phyloP scores from a whole-genome alignment of 305 asterid species.

The Fraxinus latifolia region DNA sequence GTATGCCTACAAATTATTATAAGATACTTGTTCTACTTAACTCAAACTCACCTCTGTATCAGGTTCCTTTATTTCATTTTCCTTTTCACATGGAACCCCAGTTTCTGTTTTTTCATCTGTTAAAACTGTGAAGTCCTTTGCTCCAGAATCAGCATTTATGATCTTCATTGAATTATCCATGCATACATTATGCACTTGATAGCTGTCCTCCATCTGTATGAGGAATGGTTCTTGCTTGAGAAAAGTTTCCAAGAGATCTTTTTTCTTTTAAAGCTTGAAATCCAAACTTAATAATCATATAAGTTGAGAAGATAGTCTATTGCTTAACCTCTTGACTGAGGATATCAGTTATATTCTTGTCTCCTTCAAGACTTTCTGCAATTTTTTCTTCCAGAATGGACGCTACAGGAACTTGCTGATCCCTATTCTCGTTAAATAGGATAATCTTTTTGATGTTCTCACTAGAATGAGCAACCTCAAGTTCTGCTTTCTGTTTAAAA shows the following conservation, averaged over 20 bases:
- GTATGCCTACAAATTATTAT: neutral
- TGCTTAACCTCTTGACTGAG: conserved; percentile 17
- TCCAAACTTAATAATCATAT: neutral
- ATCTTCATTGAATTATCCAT: neutral
- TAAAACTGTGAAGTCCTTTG: neutral
- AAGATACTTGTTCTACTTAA: neutral
- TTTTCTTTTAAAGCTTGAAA: neutral
- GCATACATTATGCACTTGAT: neutral
- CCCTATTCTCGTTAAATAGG: neutral
- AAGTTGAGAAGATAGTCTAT: neutral
- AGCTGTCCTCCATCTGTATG: conserved; percentile 14
- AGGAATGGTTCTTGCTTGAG: neutral
- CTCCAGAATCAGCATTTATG: conserved; percentile 10
- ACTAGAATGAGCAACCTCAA: conserved; percentile 1
- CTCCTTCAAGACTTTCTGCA: conserved; percentile 9
- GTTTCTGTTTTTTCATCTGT: conserved; percentile 11
- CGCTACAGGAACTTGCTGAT: neutral
- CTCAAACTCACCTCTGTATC: conserved; percentile 19
- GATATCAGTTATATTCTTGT: neutral
- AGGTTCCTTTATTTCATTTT: conserved; percentile 5
- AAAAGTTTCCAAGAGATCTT: neutral
- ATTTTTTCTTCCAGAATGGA: neutral
- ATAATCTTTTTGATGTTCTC: neutral
- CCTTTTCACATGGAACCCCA: conserved; percentile 10
- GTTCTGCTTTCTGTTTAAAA: conserved; percentile 24